phyloP scores from a whole-genome alignment of 1,284 basidiomycete genomes.

The Tylopilus orsonianus region DNA sequence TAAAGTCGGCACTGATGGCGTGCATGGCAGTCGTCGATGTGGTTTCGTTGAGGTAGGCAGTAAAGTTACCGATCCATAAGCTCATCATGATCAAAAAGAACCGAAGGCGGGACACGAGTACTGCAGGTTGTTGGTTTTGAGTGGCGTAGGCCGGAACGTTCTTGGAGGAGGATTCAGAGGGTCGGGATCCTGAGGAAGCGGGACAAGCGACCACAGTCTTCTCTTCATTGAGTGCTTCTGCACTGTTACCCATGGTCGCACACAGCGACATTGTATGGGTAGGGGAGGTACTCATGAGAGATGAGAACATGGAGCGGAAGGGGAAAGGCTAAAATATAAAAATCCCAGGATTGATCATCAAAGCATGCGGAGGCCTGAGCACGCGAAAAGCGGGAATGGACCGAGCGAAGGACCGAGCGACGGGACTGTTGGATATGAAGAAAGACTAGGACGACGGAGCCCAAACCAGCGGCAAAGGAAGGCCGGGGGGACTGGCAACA shows the following conservation, averaged over 20 bases:
- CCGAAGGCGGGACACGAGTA: constrained; percentile 26
- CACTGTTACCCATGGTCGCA: constrained; percentile 33
- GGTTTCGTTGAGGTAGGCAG: constrained; percentile 38
- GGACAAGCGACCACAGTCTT: constrained; percentile 18
- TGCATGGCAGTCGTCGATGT: constrained; percentile 39
- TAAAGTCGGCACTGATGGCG: constrained; percentile 32
- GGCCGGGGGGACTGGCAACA: constrained; percentile 13
- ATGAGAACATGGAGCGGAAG: constrained; percentile 2
- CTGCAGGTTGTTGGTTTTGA: constrained; percentile 24
- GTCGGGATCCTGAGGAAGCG: constrained; percentile 1
- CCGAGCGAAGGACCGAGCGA: neutral
- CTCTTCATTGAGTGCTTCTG: constrained; percentile 24
- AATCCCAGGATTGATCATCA: constrained; percentile 16
- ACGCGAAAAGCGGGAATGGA: constrained; percentile 15
- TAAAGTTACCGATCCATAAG: constrained; percentile 36
- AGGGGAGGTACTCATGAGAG: constrained; percentile 31
- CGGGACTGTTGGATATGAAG: constrained; percentile 10
- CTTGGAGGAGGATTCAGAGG: neutral
- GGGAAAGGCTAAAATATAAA: constrained; percentile 27
- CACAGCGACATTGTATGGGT: constrained; percentile 33
- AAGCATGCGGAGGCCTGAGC: constrained; percentile 8
- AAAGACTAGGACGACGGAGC: constrained; percentile 15
- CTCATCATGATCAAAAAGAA: constrained; percentile 37
- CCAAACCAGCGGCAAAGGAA: constrained; percentile 7
- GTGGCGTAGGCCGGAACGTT: neutral